Percentiles rank a stretch among this genome's conserved stretches.
Evolutionary conservation across 345 rosid species (phyloP).

Genomic region (Alliaria petiolata): DNA sequence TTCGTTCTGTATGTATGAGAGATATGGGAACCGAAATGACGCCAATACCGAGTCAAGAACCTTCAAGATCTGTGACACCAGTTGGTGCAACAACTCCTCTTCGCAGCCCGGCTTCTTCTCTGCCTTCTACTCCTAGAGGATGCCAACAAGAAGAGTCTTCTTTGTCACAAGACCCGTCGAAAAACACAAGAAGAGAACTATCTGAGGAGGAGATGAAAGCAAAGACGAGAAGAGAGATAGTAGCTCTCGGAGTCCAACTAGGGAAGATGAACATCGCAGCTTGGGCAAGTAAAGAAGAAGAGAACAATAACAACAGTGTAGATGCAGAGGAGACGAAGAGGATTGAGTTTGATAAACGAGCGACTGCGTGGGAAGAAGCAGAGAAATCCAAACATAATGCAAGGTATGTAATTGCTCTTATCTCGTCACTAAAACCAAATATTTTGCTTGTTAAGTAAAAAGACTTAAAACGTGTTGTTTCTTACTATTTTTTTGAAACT

Average conservation of each 20-base stretch:
- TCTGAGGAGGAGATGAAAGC: constrained; percentile 65
- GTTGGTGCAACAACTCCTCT: constrained; percentile 75
- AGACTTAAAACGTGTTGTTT: not conserved
- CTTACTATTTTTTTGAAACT: too few relatives aligned
- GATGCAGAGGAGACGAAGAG: constrained; percentile 39
- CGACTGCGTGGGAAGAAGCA: constrained; percentile 86
- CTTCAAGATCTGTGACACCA: constrained; percentile 88
- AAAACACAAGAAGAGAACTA: constrained; percentile 36
- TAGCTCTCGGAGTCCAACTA: constrained; percentile 71
- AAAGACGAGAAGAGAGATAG: constrained; percentile 83
- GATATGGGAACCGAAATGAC: constrained; percentile 99
- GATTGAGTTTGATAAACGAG: constrained; percentile 56
- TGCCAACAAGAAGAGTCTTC: constrained; percentile 21
- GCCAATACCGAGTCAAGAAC: constrained; percentile 91
- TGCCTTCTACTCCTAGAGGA: constrained; percentile 67
- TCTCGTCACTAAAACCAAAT: too few relatives aligned
- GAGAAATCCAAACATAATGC: constrained; percentile 84
- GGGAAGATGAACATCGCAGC: constrained; percentile 92
- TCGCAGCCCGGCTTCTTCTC: constrained; percentile 75
- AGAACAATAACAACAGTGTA: constrained; percentile 16
- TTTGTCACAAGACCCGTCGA: constrained; percentile 1
- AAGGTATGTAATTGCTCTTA: constrained; percentile 37
- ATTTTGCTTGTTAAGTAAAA: not conserved
- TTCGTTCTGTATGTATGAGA: constrained; percentile 91
- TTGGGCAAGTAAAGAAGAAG: constrained; percentile 91